Evolutionary conservation across 2,329 filamentous ascomycete species (phyloP).

Genomic region (Pyricularia sp.): DNA sequence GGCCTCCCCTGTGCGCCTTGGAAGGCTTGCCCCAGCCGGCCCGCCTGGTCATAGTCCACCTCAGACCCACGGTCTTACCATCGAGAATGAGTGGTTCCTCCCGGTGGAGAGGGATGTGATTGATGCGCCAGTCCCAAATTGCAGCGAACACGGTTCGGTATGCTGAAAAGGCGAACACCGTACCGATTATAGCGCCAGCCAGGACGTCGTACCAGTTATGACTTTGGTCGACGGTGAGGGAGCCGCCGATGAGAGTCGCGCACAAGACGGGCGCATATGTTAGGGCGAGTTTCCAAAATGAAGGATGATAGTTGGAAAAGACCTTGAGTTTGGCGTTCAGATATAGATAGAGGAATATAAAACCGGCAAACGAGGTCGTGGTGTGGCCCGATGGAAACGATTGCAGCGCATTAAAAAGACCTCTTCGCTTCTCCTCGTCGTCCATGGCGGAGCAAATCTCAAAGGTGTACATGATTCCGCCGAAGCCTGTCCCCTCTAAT

Average conservation of each 20-base stretch:
- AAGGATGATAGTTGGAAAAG: slow-evolving; percentile 61
- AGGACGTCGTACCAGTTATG: slow-evolving; percentile 70
- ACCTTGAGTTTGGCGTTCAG: slow-evolving; percentile 74
- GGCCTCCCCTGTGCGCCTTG: neutral
- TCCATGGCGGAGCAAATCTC: slow-evolving; percentile 60
- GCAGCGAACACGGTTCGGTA: slow-evolving; percentile 60
- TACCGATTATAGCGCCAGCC: slow-evolving; percentile 55
- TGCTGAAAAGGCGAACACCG: slow-evolving; percentile 47
- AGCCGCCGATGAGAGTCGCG: slow-evolving; percentile 57
- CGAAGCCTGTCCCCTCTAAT: slow-evolving; percentile 34
- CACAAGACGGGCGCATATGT: slow-evolving; percentile 58
- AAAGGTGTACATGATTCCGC: slow-evolving; percentile 56
- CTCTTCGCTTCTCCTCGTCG: slow-evolving; percentile 17
- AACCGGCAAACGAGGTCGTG: slow-evolving; percentile 63
- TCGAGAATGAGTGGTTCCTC: slow-evolving; percentile 20
- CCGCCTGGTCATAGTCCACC: slow-evolving; percentile 4
- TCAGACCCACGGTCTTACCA: neutral
- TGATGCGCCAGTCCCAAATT: slow-evolving; percentile 60
- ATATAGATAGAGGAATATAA: slow-evolving; percentile 62
- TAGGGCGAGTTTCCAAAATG: slow-evolving; percentile 63
- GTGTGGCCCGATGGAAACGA: slow-evolving; percentile 67
- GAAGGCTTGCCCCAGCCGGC: slow-evolving; percentile 3
- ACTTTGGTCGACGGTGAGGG: slow-evolving; percentile 62
- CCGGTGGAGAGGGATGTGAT: slow-evolving; percentile 53
- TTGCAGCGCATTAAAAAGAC: slow-evolving; percentile 59